phyloP scores from a whole-genome alignment of 148 eudicot species.

The Fagopyrum tataricum region DNA sequence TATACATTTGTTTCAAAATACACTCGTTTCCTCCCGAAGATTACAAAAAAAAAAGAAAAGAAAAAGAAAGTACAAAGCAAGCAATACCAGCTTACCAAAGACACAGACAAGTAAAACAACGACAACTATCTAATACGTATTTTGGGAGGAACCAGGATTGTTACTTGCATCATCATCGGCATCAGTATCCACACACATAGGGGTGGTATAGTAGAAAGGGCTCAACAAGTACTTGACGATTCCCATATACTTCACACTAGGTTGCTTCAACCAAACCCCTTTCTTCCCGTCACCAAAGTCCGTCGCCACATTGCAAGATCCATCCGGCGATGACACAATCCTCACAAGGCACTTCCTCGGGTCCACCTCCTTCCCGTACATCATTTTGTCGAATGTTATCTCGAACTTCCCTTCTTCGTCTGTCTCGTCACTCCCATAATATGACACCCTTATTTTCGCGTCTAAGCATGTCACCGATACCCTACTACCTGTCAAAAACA shows the following conservation, averaged over 20 bases:
- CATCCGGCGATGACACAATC: conserved; percentile 62
- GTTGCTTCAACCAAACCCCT: conserved; percentile 52
- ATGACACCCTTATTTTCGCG: conserved; percentile 31
- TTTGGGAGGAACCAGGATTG: background rate
- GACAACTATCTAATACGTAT: background rate
- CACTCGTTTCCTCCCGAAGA: background rate
- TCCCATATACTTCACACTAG: conserved; percentile 45
- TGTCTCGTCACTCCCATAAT: conserved; percentile 58
- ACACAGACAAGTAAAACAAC: background rate
- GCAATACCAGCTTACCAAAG: background rate
- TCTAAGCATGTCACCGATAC: conserved; percentile 76
- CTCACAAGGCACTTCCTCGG: conserved; percentile 49
- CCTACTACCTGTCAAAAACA: conserved; percentile 31
- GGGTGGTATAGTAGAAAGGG: conserved; percentile 69
- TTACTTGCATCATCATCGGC: background rate
- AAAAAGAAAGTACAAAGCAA: conserved; percentile 3
- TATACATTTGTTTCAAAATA: background rate
- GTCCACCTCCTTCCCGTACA: conserved; percentile 37
- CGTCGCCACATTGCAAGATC: conserved; percentile 51
- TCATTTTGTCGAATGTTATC: conserved; percentile 28
- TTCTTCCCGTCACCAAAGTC: conserved; percentile 45
- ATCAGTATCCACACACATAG: conserved; percentile 61
- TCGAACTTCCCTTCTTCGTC: conserved; percentile 53
- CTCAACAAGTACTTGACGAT: conserved; percentile 42
- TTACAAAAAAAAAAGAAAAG: too few relatives aligned